Percentiles rank a stretch among this genome's conserved stretches.
phyloP scores from a whole-genome alignment of 2,329 filamentous ascomycete genomes.

The Juglanconis juglandina region DNA sequence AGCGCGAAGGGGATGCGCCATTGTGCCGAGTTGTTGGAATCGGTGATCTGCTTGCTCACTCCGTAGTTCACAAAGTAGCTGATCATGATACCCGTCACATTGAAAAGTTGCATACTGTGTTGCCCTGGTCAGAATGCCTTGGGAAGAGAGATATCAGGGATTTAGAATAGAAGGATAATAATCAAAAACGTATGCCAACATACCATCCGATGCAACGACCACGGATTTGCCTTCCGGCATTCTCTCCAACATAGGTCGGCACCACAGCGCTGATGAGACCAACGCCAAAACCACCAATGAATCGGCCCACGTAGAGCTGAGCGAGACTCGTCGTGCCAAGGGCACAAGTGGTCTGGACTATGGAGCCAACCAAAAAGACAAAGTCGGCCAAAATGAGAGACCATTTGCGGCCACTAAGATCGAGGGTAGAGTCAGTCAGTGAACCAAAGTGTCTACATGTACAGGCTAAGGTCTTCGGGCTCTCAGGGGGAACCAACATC shows the following conservation, averaged over 20 bases:
- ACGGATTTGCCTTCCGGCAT: constrained; percentile 13
- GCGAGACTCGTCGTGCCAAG: constrained; percentile 11
- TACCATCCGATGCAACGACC: constrained; percentile 17
- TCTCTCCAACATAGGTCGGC: constrained; percentile 18
- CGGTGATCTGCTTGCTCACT: constrained; percentile 14
- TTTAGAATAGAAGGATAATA: too few relatives aligned
- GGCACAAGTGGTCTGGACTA: constrained; percentile 13
- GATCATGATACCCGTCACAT: constrained; percentile 18
- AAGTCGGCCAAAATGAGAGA: constrained; percentile 11
- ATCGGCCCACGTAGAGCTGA: constrained; percentile 17
- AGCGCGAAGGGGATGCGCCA: constrained; percentile 43
- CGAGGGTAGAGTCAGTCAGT: not conserved
- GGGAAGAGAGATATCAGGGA: not conserved
- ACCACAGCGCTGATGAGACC: constrained; percentile 17
- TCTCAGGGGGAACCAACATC: constrained; percentile 23
- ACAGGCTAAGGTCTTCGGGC: too few relatives aligned
- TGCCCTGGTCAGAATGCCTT: not conserved
- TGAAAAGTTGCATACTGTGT: constrained; percentile 17
- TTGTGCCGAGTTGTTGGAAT: constrained; percentile 23
- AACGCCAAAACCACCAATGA: constrained; percentile 17
- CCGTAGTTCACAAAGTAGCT: constrained; percentile 19
- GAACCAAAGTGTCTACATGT: not conserved
- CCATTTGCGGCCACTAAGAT: constrained; percentile 12
- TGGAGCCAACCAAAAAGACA: constrained; percentile 8
- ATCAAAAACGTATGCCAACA: not conserved